Evolutionary conservation across 495 filamentous ascomycete genomes (phyloP).

Genomic region (Jackrogersella multiformis): DNA sequence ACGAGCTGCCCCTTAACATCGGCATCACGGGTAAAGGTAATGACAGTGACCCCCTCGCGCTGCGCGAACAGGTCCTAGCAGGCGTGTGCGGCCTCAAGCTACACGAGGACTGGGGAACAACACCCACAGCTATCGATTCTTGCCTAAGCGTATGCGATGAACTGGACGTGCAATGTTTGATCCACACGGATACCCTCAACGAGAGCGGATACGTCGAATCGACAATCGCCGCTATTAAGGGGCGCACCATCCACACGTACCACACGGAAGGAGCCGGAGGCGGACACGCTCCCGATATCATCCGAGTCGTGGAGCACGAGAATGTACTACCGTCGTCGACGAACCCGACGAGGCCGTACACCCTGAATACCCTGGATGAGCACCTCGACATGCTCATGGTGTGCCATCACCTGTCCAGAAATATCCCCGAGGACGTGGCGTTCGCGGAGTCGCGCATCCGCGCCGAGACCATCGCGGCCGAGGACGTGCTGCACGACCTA

Average conservation of each 20-base stretch:
- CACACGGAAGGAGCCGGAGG: conserved; percentile 98
- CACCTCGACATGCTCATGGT: conserved; percentile 99
- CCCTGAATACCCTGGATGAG: conserved; percentile 92
- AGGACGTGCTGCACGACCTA: conserved; percentile 95
- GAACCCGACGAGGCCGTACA: conserved; percentile 94
- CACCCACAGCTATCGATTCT: conserved; percentile 90
- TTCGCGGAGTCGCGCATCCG: conserved; percentile 97
- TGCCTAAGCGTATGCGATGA: conserved; percentile 91
- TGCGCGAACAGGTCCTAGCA: conserved; percentile 83
- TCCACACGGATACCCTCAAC: conserved; percentile 98
- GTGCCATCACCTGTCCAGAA: conserved; percentile 91
- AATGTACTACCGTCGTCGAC: conserved; percentile 94
- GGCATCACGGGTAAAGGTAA: conserved; percentile 98
- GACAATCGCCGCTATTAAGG: conserved; percentile 86
- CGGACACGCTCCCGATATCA: conserved; percentile 97
- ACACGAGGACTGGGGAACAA: conserved; percentile 97
- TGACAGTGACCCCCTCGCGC: conserved; percentile 74
- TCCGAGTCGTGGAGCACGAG: conserved; percentile 87
- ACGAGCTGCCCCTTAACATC: conserved; percentile 86
- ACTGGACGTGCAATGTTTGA: conserved; percentile 91
- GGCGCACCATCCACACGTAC: conserved; percentile 95
- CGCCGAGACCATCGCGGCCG: conserved; percentile 95
- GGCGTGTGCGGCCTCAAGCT: conserved; percentile 93
- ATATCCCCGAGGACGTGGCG: conserved; percentile 95
- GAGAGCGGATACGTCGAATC: conserved; percentile 97